These are phyloP conservation scores for Trichoderma reesei DNA, from an alignment of 495 filamentous ascomycete species.

Conservation along the genomic window DNA sequence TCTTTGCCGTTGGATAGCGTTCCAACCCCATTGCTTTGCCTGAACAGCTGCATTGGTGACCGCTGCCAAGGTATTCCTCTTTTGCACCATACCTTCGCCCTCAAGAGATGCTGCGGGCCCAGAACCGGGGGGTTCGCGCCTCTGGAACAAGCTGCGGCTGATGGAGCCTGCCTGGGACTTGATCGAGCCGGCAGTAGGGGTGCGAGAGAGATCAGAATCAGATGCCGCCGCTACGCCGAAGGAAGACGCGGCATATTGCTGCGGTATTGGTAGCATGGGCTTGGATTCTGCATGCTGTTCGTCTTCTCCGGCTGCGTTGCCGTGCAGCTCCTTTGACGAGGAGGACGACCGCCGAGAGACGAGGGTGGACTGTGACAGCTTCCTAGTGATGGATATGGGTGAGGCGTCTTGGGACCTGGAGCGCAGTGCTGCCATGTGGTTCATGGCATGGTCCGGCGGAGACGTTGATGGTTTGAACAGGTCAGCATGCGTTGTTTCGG, in stretches of 20 bases:
- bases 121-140: conserved; percentile 25
- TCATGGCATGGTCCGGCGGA: conserved; percentile 43
- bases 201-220: conserved; percentile 22
- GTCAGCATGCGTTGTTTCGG: conserved; percentile 22
- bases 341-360: conserved; percentile 42
- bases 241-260: conserved; percentile 31
- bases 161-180: conserved; percentile 29
- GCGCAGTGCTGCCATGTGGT: conserved; percentile 56
- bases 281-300: neutral
- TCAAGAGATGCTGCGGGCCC: conserved; percentile 18
- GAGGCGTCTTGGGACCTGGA: conserved; percentile 49
- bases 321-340: conserved; percentile 17
- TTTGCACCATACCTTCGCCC: conserved; percentile 19
- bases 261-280: conserved; percentile 21
- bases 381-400: conserved; percentile 33
- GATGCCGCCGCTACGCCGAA: conserved; percentile 17
- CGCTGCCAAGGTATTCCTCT: conserved; percentile 42
- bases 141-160: conserved; percentile 28
- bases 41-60: conserved; percentile 65
- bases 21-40: conserved; percentile 78
- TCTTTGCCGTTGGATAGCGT: conserved; percentile 52
- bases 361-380: neutral
- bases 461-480: conserved; percentile 23
- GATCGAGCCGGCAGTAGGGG: conserved; percentile 26
- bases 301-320: conserved; percentile 11